Evolutionary conservation across 1,284 basidiomycete genomes (phyloP).

Genomic region (Fistulina hepatica): DNA sequence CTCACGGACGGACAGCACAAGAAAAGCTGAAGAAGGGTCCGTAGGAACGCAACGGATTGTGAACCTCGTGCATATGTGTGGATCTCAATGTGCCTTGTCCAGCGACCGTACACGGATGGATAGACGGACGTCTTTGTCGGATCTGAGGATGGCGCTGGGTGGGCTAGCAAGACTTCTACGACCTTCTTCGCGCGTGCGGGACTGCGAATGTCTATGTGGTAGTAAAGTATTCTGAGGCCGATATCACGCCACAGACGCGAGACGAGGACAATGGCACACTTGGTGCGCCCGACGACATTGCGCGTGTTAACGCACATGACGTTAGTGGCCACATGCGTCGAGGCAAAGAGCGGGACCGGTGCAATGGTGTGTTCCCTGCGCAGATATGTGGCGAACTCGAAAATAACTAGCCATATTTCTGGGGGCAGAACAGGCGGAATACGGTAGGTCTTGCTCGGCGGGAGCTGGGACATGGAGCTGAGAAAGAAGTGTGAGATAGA

Average conservation of each 20-base stretch:
- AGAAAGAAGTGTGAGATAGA: not conserved
- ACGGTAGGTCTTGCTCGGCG: conserved; percentile 13
- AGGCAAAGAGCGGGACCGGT: conserved; percentile 31
- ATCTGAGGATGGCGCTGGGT: conserved; percentile 4
- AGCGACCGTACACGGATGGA: conserved; percentile 26
- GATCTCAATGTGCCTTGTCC: conserved; percentile 33
- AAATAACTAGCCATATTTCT: conserved; percentile 49
- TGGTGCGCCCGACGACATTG: conserved; percentile 32
- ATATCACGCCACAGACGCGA: conserved; percentile 37
- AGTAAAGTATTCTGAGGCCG: conserved; percentile 35
- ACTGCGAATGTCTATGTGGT: conserved; percentile 35
- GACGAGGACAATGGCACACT: conserved; percentile 38
- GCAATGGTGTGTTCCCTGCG: conserved; percentile 28
- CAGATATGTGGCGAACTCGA: conserved; percentile 42
- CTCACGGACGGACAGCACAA: conserved; percentile 31
- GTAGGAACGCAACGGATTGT: conserved; percentile 25
- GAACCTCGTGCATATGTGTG: conserved; percentile 31
- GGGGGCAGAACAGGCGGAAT: conserved; percentile 29
- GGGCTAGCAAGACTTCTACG: conserved; percentile 23
- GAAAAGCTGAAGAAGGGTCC: conserved; percentile 30
- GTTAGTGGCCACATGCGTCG: conserved; percentile 26
- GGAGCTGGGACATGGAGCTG: conserved; percentile 10
- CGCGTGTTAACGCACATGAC: conserved; percentile 32
- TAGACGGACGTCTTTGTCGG: not conserved
- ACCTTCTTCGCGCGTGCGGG: conserved; percentile 26